A percentile compares a stretch with the other conserved stretches of the same genome.
Conservation (phyloP, 352 stramenopile genomes). For the Pythium sukuiense region DNA sequence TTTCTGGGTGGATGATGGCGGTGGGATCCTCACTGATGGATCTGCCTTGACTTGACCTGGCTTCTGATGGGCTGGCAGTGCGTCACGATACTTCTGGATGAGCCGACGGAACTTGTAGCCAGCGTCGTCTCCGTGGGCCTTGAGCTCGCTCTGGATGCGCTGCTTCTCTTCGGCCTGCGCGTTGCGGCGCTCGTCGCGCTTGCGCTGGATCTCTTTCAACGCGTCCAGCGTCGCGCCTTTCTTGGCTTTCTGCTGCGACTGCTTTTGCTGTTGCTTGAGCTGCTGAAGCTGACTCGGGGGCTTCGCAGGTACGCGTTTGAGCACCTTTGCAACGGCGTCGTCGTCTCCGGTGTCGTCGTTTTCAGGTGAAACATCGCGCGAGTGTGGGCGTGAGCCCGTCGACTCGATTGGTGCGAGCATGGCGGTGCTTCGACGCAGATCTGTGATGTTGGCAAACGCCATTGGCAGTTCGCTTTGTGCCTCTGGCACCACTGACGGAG, state of each 20-base stretch:
- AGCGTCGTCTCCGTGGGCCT: conserved; percentile 65
- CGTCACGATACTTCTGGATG: conserved; percentile 56
- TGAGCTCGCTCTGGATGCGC: conserved; percentile 59
- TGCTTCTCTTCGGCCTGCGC: conserved; percentile 66
- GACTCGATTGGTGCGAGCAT: conserved; percentile 16
- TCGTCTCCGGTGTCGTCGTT: neutral
- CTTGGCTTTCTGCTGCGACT: conserved; percentile 36
- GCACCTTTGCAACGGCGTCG: neutral
- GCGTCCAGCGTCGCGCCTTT: conserved; percentile 40
- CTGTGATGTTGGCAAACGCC: conserved; percentile 14
- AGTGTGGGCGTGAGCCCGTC: neutral
- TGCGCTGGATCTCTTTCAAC: conserved; percentile 69
- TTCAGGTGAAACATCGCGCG: neutral
- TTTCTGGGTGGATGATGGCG: conserved; percentile 16
- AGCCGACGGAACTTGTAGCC: conserved; percentile 77
- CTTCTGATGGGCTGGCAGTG: conserved; percentile 37
- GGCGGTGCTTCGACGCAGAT: conserved; percentile 21
- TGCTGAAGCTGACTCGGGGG: conserved; percentile 28
- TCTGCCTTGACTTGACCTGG: neutral
- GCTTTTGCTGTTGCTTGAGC: conserved; percentile 17
- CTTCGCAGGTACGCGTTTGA: conserved; percentile 19
- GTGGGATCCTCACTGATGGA: conserved; percentile 5
- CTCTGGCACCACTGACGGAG: neutral
- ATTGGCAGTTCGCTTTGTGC: conserved; percentile 1
- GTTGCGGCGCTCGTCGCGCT: conserved; percentile 57